These are phyloP conservation scores for Eragrostis tef DNA, from an alignment of 202 grass and related monocot species.

Conservation along the genomic window DNA sequence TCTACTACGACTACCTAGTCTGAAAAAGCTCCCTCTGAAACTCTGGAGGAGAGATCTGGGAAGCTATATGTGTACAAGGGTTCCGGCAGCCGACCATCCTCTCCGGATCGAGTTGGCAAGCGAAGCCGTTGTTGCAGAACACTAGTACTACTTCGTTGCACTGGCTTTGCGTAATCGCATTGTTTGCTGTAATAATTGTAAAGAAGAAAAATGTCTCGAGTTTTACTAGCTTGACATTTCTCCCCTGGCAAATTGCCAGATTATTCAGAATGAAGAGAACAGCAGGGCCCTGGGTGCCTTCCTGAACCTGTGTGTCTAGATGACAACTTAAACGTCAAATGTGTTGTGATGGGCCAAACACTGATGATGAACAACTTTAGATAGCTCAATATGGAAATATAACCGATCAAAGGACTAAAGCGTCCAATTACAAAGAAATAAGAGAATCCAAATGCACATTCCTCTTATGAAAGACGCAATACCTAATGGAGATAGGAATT, in stretches of 20 bases:
- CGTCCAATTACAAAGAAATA: neutral
- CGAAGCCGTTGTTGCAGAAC: constrained; percentile 41
- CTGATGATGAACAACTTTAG: neutral
- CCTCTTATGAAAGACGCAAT: neutral
- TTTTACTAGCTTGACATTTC: constrained; percentile 44
- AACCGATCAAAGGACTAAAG: neutral
- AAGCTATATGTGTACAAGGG: constrained; percentile 51
- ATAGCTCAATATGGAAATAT: neutral
- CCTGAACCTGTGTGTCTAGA: neutral
- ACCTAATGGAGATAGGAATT: neutral
- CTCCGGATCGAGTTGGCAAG: constrained; percentile 75
- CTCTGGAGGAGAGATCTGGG: constrained; percentile 11
- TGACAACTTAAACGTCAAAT: neutral
- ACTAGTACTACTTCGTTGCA: constrained; percentile 39
- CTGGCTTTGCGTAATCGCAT: constrained; percentile 47
- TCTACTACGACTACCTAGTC: constrained; percentile 94
- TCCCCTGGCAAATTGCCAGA: constrained; percentile 51
- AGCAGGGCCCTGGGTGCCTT: neutral
- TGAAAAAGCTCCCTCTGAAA: constrained; percentile 41
- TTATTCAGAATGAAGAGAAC: constrained; percentile 22
- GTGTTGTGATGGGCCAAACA: neutral
- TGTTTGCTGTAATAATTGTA: constrained; percentile 58
- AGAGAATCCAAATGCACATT: neutral
- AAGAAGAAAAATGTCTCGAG: constrained; percentile 44
- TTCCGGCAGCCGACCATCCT: constrained; percentile 83